These are phyloP conservation scores for Nelumbo lutea DNA, from an alignment of 164 flowering plant genomes.

Conservation along the genomic window DNA sequence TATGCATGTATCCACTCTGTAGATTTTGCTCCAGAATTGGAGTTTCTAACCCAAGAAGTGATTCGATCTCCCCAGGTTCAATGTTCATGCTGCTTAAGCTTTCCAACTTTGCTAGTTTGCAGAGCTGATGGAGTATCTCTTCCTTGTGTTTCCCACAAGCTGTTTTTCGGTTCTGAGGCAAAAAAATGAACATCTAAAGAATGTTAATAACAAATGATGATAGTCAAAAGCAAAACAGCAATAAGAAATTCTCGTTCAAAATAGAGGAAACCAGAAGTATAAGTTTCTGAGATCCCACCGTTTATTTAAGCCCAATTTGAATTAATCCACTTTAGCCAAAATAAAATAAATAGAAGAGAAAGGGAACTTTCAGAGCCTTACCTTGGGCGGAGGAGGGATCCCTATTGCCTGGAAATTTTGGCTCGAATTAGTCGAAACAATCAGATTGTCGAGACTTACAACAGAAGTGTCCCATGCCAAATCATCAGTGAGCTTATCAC, in stretches of 20 bases:
- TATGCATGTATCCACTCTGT: conserved; percentile 12
- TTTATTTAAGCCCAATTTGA: neutral
- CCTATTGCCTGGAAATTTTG: conserved; percentile 51
- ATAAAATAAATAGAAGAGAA: neutral
- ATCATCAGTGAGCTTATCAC: conserved; percentile 33
- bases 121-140: conserved; percentile 64
- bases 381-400: conserved; percentile 74
- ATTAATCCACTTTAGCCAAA: neutral
- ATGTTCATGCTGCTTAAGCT: conserved; percentile 15
- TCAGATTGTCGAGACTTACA: conserved; percentile 54
- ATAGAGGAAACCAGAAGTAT: neutral
- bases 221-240: neutral
- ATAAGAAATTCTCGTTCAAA: neutral
- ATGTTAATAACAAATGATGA: neutral
- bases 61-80: conserved; percentile 25
- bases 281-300: too few relatives aligned
- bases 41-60: conserved; percentile 23
- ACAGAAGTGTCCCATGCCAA: conserved; percentile 63
- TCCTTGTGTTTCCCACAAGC: conserved; percentile 71
- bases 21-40: conserved; percentile 18
- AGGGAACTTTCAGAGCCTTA: conserved; percentile 1
- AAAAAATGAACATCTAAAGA: conserved; percentile 12
- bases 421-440: conserved; percentile 28
- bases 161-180: conserved; percentile 58
- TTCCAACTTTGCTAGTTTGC: conserved; percentile 45